Evolutionary conservation across 2,329 filamentous ascomycete genomes (phyloP).

Genomic region (Colletotrichum sp.): DNA sequence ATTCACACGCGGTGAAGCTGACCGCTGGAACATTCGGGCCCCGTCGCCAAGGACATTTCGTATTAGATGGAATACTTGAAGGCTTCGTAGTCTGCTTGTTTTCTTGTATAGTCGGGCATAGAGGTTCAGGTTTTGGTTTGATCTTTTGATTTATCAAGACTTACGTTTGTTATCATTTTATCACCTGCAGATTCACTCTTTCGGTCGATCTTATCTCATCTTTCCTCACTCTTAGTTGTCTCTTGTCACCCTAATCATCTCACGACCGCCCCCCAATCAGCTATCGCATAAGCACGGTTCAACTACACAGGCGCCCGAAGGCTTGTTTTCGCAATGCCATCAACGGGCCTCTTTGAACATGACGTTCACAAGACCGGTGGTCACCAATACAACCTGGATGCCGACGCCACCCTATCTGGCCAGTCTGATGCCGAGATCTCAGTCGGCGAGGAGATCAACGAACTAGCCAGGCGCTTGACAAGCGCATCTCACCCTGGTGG

Average conservation of each 20-base stretch:
- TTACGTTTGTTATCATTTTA: neutral
- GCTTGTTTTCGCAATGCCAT: neutral
- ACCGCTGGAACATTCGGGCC: neutral
- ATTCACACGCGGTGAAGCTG: neutral
- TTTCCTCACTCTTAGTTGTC: neutral
- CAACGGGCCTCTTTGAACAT: neutral
- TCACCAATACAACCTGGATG: neutral
- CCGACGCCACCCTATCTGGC: neutral
- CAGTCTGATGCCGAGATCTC: neutral
- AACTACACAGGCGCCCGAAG: neutral
- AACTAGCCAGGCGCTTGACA: conserved; percentile 32
- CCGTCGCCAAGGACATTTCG: neutral
- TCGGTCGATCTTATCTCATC: neutral
- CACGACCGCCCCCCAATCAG: neutral
- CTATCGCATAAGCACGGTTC: neutral
- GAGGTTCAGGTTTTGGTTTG: neutral
- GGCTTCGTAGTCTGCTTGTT: neutral
- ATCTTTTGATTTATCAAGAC: neutral
- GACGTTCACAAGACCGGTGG: neutral
- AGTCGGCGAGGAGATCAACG: conserved; percentile 23
- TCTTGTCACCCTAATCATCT: neutral
- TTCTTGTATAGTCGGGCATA: neutral
- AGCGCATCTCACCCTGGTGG: conserved; percentile 23
- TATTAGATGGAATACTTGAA: neutral
- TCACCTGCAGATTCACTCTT: neutral